A percentile compares a stretch with the other conserved stretches of the same genome.
Evolutionary conservation across 371 early-diverging fungal species (phyloP).

Genomic region (Apophysomyces elegans): DNA sequence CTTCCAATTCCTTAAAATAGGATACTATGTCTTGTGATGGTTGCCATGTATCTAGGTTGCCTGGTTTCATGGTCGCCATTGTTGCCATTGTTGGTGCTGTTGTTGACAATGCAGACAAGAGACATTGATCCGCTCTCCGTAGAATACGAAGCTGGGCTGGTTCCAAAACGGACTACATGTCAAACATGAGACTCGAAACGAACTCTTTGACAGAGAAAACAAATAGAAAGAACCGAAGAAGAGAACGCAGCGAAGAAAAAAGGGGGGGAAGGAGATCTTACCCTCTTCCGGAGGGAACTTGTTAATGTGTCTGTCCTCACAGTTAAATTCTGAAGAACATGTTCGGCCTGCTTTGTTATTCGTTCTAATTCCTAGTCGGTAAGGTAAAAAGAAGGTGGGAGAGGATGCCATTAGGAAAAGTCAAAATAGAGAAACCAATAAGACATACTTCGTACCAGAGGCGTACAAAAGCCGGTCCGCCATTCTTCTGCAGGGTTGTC

Average conservation of each 20-base stretch:
- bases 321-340: slow-evolving; percentile 4
- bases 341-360: not conserved
- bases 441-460: slow-evolving; percentile 14
- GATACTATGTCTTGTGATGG: not conserved
- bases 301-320: slow-evolving; percentile 1
- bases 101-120: too few species aligned
- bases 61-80: not conserved
- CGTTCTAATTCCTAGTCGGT: slow-evolving; percentile 6
- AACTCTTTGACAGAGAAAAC: too few species aligned
- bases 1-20: slow-evolving; percentile 13
- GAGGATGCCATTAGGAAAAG: not conserved
- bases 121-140: too few species aligned
- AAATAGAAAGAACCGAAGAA: too few species aligned
- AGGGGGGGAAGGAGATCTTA: not conserved
- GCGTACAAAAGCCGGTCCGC: slow-evolving; percentile 9
- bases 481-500: not conserved
- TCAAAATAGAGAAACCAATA: not conserved
- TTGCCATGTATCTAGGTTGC: not conserved
- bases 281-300: slow-evolving; percentile 9
- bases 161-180: too few species aligned
- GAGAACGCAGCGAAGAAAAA: too few species aligned
- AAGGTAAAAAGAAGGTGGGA: too few species aligned
- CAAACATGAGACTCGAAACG: too few species aligned
- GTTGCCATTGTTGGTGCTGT: too few species aligned
- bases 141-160: too few species aligned